Evolutionary conservation across 1,284 basidiomycete species (phyloP).

Genomic region (Sphaerobolus stellatus): DNA sequence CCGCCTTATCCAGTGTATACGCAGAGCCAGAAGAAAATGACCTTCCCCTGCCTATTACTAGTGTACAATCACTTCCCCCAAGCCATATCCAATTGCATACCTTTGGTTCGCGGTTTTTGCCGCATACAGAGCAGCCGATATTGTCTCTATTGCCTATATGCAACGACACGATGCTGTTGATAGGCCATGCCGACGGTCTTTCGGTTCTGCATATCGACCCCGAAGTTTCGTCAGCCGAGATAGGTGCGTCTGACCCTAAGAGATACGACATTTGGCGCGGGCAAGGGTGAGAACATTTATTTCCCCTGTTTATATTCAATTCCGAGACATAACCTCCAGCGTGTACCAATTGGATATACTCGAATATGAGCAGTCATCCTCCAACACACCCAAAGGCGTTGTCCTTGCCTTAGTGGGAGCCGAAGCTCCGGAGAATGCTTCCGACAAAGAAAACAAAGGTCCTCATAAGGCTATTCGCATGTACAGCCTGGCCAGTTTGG

Average conservation of each 20-base stretch:
- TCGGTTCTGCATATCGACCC: conserved; percentile 79
- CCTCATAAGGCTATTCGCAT: conserved; percentile 65
- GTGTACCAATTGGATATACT: conserved; percentile 74
- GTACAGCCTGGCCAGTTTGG: conserved; percentile 75
- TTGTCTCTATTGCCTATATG: conserved; percentile 68
- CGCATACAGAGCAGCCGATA: conserved; percentile 72
- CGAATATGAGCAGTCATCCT: conserved; percentile 58
- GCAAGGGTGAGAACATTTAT: conserved; percentile 58
- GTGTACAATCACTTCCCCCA: conserved; percentile 52
- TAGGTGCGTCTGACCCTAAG: conserved; percentile 68
- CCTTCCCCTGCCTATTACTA: conserved; percentile 32
- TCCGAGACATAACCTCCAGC: conserved; percentile 35
- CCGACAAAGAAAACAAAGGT: conserved; percentile 39
- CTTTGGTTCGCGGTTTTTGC: conserved; percentile 79
- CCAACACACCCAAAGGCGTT: conserved; percentile 67
- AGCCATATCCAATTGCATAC: conserved; percentile 66
- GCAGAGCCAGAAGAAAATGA: conserved; percentile 24
- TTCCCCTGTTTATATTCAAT: conserved; percentile 4
- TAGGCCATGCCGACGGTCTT: conserved; percentile 74
- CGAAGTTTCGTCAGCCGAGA: conserved; percentile 52
- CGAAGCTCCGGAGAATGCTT: conserved; percentile 39
- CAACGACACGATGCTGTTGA: conserved; percentile 60
- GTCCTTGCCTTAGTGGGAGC: conserved; percentile 70
- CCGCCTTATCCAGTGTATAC: conserved; percentile 30
- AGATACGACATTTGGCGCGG: conserved; percentile 68